Percentiles rank a stretch among this genome's conserved stretches.
These are phyloP conservation scores for Hypoxylon sp. DNA, from an alignment of 2,329 filamentous ascomycete genomes.

Conservation along the genomic window DNA sequence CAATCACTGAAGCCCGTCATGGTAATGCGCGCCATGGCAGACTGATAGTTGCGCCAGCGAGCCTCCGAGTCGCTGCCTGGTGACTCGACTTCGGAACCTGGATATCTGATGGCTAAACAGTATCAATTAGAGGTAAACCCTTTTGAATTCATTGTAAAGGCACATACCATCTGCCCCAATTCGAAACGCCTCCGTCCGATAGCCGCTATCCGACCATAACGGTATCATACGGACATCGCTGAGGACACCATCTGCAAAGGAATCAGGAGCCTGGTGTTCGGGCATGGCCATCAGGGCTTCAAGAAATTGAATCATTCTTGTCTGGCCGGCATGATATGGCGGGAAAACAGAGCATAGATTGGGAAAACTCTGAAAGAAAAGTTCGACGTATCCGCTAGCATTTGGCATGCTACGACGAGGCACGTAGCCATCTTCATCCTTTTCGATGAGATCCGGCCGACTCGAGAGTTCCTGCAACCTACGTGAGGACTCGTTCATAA, in stretches of 20 bases:
- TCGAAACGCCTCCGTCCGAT: slow-evolving; percentile 25
- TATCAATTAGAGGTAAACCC: not conserved
- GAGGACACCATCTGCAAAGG: slow-evolving; percentile 1
- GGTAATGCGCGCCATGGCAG: slow-evolving; percentile 35
- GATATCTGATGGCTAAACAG: slow-evolving; percentile 26
- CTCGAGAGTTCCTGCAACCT: slow-evolving; percentile 16
- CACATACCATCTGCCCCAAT: slow-evolving; percentile 32
- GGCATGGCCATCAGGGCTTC: slow-evolving; percentile 30
- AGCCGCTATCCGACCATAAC: slow-evolving; percentile 23
- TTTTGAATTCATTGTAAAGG: not conserved
- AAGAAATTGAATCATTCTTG: slow-evolving; percentile 27
- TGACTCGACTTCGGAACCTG: slow-evolving; percentile 25
- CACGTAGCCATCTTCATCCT: slow-evolving; percentile 14
- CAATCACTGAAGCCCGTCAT: slow-evolving; percentile 32
- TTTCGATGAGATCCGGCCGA: slow-evolving; percentile 26
- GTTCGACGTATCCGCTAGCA: slow-evolving; percentile 31
- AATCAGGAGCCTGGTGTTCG: slow-evolving; percentile 30
- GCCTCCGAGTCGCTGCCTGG: slow-evolving; percentile 23
- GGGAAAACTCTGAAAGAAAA: slow-evolving; percentile 38
- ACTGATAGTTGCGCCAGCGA: slow-evolving; percentile 42
- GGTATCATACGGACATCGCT: slow-evolving; percentile 25
- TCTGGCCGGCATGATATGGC: slow-evolving; percentile 26
- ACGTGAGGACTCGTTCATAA: slow-evolving; percentile 28
- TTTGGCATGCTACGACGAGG: slow-evolving; percentile 19
- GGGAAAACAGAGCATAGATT: slow-evolving; percentile 32